These are phyloP conservation scores for Eucommia ulmoides DNA, from an alignment of 257 asterid genomes.

Conservation along the genomic window DNA sequence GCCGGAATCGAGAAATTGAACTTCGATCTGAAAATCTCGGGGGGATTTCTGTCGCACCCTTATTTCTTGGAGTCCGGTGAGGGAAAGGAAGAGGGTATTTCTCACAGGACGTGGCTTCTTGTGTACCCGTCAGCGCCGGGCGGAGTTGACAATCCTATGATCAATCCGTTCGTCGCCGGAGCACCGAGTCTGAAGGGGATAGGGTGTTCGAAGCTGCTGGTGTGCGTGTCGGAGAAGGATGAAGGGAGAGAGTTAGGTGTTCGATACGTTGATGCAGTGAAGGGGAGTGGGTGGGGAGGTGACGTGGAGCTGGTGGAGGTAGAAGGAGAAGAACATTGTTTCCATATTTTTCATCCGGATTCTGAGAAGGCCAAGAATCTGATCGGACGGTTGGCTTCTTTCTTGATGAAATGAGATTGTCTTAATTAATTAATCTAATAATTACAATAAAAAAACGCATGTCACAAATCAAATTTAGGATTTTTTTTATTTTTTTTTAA, in stretches of 20 bases:
- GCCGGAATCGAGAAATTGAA: too few species aligned
- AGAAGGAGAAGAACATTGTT: slow-evolving; percentile 39
- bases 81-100: too few species aligned
- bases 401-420: slow-evolving; percentile 10
- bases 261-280: slow-evolving; percentile 25
- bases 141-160: slow-evolving; percentile 18
- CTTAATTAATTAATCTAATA: too few species aligned
- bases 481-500: too few species aligned
- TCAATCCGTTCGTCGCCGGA: slow-evolving; percentile 14
- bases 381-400: slow-evolving; percentile 23
- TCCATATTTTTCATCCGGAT: slow-evolving; percentile 20
- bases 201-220: slow-evolving; percentile 13
- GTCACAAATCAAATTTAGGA: too few species aligned
- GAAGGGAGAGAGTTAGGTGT: slow-evolving; percentile 5
- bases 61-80: too few species aligned
- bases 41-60: too few species aligned
- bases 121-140: background rate
- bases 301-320: slow-evolving; percentile 35
- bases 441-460: too few species aligned
- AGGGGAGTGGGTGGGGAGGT: slow-evolving; percentile 48
- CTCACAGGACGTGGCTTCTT: background rate
- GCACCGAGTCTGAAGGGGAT: slow-evolving; percentile 16
- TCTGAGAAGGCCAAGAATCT: slow-evolving; percentile 21
- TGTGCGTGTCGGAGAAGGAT: slow-evolving; percentile 24
- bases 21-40: too few species aligned